Base-by-base conservation (phyloP, 352 stramenopile species). In the Globisporangium cylindrosporum region DNA sequence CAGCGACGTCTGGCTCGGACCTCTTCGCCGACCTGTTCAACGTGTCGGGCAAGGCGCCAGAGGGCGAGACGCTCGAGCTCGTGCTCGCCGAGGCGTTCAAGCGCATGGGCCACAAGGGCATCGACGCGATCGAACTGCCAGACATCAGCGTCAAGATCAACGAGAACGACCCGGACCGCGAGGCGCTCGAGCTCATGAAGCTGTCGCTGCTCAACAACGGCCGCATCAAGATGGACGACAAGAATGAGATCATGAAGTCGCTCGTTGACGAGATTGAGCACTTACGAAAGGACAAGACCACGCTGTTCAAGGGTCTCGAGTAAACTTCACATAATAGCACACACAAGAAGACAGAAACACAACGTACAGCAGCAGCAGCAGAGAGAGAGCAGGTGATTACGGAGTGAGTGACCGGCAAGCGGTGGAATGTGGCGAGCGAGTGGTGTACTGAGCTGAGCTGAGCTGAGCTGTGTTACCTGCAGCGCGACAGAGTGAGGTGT, bases 151-250 rank as follows among this genome's bases (percentile, higher is more conserved):
- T 96, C 25, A 29, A 79, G 41, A 82, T 96, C 59, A 74, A 84
- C 6, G 72, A 73, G 15, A 78, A 89, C 43, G 72, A 96, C 73
- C 81, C 84, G 38, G 88, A 96, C 74, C 82, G 80, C 73, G 83
- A 94, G 25, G 86, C 86, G 25, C 77, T 96, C 8, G 85, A 92
- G 76, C 90, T 94, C 74, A 96, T 96, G 88, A 94, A 94, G 81
- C 78, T 93, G 46, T 92, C 88, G 63, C 80, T 96, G 69, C 77
- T 93, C 66, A 96, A 96, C 79, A 96, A 96, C 71, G 88, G 88
- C 53, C 88, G 86, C 66, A 88, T 96, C 64, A 82, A 78, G 58
- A 93, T 96, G 85, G 88, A 92, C 69, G 88, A 94, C 81, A 96
- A 96, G 84, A 86, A 96, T 70, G 80, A 96, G 70, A 85, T 96